phyloP scores from a whole-genome alignment of 108 stramenopile genomes.

The Skeletonema potamos region DNA sequence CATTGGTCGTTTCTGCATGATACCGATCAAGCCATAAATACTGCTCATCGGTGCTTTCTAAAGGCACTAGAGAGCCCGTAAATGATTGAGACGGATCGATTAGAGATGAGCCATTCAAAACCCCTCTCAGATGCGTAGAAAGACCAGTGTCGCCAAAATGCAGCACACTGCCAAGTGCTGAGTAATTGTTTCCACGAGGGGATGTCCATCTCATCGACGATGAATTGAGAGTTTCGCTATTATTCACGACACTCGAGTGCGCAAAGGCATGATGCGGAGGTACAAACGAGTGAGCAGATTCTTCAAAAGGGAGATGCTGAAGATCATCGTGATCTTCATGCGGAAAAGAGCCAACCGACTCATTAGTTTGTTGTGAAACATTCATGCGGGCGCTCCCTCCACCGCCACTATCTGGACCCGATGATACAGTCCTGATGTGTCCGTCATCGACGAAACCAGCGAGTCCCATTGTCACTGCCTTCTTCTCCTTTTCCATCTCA shows the following conservation, averaged over 20 bases:
- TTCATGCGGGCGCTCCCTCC: conserved; percentile 22
- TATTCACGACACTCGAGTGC: conserved; percentile 20
- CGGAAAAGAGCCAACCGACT: conserved; percentile 15
- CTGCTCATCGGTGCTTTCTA: conserved; percentile 13
- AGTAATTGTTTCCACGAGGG: background rate
- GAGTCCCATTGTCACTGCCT: background rate
- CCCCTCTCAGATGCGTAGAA: conserved; percentile 46
- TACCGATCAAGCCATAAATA: conserved; percentile 37
- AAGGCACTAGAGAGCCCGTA: conserved; percentile 37
- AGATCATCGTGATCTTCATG: conserved; percentile 14
- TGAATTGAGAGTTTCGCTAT: background rate
- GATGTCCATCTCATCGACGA: conserved; percentile 1
- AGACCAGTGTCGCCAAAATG: conserved; percentile 54
- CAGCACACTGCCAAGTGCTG: conserved; percentile 34
- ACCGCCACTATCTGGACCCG: conserved; percentile 47
- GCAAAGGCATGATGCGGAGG: conserved; percentile 41
- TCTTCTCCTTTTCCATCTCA: conserved; percentile 49
- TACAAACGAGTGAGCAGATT: conserved; percentile 36
- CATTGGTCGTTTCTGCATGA: conserved; percentile 19
- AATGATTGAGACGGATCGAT: conserved; percentile 39
- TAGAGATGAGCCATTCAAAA: conserved; percentile 46
- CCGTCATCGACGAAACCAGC: conserved; percentile 27
- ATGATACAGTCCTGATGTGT: conserved; percentile 24
- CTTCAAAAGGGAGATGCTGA: conserved; percentile 35
- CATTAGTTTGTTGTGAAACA: conserved; percentile 8